These are phyloP conservation scores for Nitzschia sp. DNA, from an alignment of 108 stramenopile species.

Conservation along the genomic window DNA sequence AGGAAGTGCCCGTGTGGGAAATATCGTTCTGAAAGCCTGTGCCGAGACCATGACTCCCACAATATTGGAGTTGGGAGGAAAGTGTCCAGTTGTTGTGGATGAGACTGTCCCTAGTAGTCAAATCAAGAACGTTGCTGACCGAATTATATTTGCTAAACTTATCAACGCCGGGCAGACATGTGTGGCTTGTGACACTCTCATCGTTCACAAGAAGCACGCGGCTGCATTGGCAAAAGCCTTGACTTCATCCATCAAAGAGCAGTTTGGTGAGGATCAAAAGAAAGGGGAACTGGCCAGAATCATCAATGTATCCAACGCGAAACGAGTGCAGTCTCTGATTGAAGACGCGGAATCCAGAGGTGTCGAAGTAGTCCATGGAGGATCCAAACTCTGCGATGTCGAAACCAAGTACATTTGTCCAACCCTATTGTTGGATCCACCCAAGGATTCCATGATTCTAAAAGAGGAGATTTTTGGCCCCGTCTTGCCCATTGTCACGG, in stretches of 20 bases:
- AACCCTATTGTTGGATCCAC: slow-evolving; percentile 62
- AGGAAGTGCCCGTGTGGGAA: slow-evolving; percentile 65
- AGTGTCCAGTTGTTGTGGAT: slow-evolving; percentile 71
- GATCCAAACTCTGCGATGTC: slow-evolving; percentile 38
- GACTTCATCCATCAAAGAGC: slow-evolving; percentile 11
- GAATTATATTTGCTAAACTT: slow-evolving; percentile 67
- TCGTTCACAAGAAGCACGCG: slow-evolving; percentile 30
- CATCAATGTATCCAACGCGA: slow-evolving; percentile 40
- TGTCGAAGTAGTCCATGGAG: slow-evolving; percentile 41
- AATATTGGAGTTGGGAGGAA: slow-evolving; percentile 92
- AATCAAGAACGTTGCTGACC: slow-evolving; percentile 53
- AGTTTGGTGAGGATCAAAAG: slow-evolving; percentile 33
- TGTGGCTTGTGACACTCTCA: slow-evolving; percentile 55
- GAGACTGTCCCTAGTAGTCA: slow-evolving; percentile 47
- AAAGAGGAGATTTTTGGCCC: slow-evolving; percentile 91
- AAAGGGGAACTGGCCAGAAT: slow-evolving; percentile 50
- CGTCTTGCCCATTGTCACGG: slow-evolving; percentile 70
- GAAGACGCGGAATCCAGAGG: slow-evolving; percentile 35
- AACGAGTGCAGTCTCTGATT: slow-evolving; percentile 39
- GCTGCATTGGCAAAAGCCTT: slow-evolving; percentile 5
- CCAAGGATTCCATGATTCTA: slow-evolving; percentile 48
- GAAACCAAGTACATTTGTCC: slow-evolving; percentile 53
- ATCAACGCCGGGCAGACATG: slow-evolving; percentile 90
- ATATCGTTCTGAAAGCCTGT: slow-evolving; percentile 72
- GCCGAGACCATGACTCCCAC: slow-evolving; percentile 86